Evolutionary conservation across 306 rosid species (phyloP), one percentile per base, ranked within the genome.

Genomic region (Luffa aegyptiaca): DNA sequence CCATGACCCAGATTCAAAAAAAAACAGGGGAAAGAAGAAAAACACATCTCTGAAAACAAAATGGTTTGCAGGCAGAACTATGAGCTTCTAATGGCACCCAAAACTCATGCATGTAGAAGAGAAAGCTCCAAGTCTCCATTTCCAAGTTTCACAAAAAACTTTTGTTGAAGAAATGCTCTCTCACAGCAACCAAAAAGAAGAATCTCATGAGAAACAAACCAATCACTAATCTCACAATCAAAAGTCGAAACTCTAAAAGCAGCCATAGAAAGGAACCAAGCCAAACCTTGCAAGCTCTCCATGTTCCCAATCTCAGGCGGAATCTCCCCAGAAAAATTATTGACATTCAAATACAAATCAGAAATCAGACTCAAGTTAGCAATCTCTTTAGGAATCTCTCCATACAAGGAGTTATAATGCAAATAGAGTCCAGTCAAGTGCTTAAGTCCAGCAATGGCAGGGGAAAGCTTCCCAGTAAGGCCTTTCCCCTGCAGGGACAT

Each of bases 401-500:
- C 91, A 49, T 31, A 64, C 81, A 88, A 80, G 12, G 89, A 82
- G 80, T 88, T 88, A 77, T 86, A 88, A 59, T 88, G 91, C 53
- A 88, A 58, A 75, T 86, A 88, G n/a, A 88, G 76, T 3, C 88
- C 91, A 55, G 89, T 88, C 81, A 88, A 75, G 88, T 84, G 85
- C 82, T 64, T 80, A 13, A 88, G 86, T 16, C 74, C 82, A 21
- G 84, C 87, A 78, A 88, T 82, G 71, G 91, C 80, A 44, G 78
- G 75, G 11, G 89, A 85, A 31, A 88, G 76, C 41, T 78, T 62
- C 35, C 91, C 91, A 78, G 75, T 44, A 10, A 88, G 86, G 6
- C 91, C 91, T 76, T 81, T 88, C 21, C 91, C 91, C 41, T 88
- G 91, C 36, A 88, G 64, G 37, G 91, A 88, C 53, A 88, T 78